Base-by-base conservation (phyloP, 192 early-diverging fungal genomes). In the Coemansia sp. region DNA sequence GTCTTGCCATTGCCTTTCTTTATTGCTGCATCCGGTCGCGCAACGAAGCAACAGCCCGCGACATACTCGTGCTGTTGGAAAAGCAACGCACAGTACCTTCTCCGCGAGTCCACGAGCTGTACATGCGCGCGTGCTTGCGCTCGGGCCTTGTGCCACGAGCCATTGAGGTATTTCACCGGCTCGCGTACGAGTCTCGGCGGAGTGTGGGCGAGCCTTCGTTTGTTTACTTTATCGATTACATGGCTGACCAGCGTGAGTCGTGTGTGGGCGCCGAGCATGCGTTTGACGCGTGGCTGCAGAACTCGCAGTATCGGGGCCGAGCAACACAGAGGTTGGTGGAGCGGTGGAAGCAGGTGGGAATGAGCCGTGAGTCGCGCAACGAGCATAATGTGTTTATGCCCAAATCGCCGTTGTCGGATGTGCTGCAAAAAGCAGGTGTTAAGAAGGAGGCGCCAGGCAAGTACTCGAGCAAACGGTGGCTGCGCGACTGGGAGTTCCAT, bases 281-380 rank as follows among this genome's bases (percentile, higher is more conserved):
- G 25, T 80, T 80, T 56, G 71, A 67, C 8, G 51, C 56, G 15
- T 80, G 77, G 71, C 12, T 74, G 42, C 56, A 59, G 59, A 62
- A 65, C 24, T 38, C 49, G 40, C 42, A 47, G 14, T 57, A 58
- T 46, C 64, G 47, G 15, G 71, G 72, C 4, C 57, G 36, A 3
- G 46, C 61, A 0, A 50, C 72, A 3, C 25, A 44, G n/a, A 56
- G 51, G 3, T 51, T 79, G 52, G 38, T 52, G 7, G 56, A 58
- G 8, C 46, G 59, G 25, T 73, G 68, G 60, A 5, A 42, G 5
- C n/a, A 37, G 1, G 40, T 21, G 4, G 60, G 68, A 1, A 17
- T 62, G 40, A 50, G 38, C 14, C 38, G 20, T 0, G 63, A 62
- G 2, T 36, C 54, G 0, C 34, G 23, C 37, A 20, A 14, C 10